Evolutionary conservation across 2,329 filamentous ascomycete species (phyloP).

Genomic region (Gaeumannomyces sp.): DNA sequence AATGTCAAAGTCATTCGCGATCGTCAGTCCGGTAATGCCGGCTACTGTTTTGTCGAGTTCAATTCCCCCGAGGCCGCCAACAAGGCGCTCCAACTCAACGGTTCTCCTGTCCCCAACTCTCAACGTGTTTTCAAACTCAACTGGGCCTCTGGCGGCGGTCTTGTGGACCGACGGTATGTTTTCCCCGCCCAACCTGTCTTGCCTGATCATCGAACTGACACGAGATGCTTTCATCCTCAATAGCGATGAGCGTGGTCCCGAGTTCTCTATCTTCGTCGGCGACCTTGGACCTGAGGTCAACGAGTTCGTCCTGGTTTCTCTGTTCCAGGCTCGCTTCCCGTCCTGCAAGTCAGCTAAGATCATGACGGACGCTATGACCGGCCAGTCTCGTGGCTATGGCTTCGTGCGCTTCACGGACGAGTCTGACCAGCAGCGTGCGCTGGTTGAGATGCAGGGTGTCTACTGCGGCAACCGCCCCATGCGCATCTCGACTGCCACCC

Average conservation of each 20-base stretch:
- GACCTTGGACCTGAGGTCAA: conserved; percentile 98
- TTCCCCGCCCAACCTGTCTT: neutral
- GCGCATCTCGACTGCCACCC: conserved; percentile 95
- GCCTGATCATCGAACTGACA: conserved; percentile 9
- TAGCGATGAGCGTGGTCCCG: conserved; percentile 91
- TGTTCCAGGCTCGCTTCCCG: conserved; percentile 93
- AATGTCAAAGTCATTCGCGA: conserved; percentile 99
- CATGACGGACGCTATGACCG: conserved; percentile 97
- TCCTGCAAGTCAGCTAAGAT: conserved; percentile 99
- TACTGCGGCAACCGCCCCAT: conserved; percentile 98
- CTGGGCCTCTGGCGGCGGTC: conserved; percentile 94
- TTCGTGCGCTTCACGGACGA: conserved; percentile 97
- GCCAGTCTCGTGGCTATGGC: conserved; percentile 94
- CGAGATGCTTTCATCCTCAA: conserved; percentile 18
- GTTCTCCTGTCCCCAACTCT: conserved; percentile 85
- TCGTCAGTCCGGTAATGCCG: conserved; percentile 97
- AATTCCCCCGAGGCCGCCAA: conserved; percentile 72
- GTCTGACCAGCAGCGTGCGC: conserved; percentile 88
- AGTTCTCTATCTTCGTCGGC: conserved; percentile 96
- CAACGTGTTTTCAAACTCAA: conserved; percentile 96
- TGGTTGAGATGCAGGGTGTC: conserved; percentile 97
- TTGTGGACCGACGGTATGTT: conserved; percentile 85
- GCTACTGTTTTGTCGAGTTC: conserved; percentile 98
- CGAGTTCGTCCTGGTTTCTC: conserved; percentile 92
- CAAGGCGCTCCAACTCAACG: conserved; percentile 88